Evolutionary conservation across 1,284 basidiomycete species (phyloP).

Genomic region (Cystobasidium slooffiae): DNA sequence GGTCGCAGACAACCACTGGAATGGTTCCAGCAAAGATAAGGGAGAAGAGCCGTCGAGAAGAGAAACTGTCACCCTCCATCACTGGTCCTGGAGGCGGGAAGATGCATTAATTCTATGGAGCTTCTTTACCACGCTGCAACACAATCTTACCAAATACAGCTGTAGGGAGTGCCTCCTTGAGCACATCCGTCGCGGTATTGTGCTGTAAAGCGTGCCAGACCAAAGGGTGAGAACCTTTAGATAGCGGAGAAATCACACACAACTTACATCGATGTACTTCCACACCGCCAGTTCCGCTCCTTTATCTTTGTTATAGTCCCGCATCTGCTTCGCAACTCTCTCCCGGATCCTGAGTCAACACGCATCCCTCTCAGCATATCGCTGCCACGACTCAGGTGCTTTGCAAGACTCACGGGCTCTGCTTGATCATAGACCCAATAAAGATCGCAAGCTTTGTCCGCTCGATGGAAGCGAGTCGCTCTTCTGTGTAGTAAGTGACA

Average conservation of each 20-base stretch:
- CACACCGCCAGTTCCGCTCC: neutral
- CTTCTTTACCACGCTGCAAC: neutral
- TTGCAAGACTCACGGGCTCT: constrained; percentile 2
- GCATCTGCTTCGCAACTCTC: constrained; percentile 8
- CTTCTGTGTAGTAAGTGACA: constrained; percentile 30
- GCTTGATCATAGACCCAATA: constrained; percentile 31
- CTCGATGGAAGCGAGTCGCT: constrained; percentile 6
- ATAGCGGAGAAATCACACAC: no score
- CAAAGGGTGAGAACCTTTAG: neutral
- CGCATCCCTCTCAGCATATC: neutral
- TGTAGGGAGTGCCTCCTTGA: constrained; percentile 16
- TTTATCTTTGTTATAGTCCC: neutral
- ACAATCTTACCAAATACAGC: constrained; percentile 16
- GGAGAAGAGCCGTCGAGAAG: constrained; percentile 33
- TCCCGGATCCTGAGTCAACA: neutral
- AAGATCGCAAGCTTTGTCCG: constrained; percentile 26
- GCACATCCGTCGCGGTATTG: neutral
- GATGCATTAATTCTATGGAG: neutral
- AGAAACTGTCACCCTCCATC: constrained; percentile 29
- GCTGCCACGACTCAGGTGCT: neutral
- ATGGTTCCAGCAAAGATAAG: constrained; percentile 35
- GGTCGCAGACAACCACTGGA: constrained; percentile 33
- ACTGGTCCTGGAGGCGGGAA: constrained; percentile 21
- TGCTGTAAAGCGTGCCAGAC: neutral
- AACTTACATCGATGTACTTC: constrained; percentile 14